Conservation (phyloP, 1,284 basidiomycete species). For the Sparassis latifolia region DNA sequence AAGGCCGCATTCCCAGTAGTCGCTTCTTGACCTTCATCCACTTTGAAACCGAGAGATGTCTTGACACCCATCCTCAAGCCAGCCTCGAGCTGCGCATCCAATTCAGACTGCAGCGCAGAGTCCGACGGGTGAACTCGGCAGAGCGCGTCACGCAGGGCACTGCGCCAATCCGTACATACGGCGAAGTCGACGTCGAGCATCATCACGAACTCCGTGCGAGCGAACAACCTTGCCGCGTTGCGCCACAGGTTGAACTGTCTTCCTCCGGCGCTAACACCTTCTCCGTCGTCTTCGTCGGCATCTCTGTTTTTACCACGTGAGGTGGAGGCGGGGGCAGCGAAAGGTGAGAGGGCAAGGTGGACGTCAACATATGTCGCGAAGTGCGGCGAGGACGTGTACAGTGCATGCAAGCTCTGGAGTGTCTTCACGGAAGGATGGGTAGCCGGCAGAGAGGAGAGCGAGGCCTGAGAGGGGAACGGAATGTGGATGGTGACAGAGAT, state of each 20-base stretch:
- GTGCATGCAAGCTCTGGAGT: slow-evolving; percentile 52
- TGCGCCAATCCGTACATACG: slow-evolving; percentile 72
- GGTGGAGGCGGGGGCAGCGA: slow-evolving; percentile 26
- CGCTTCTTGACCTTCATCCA: background rate
- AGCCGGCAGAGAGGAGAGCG: slow-evolving; percentile 19
- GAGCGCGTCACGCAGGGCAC: slow-evolving; percentile 35
- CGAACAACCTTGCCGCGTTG: slow-evolving; percentile 75
- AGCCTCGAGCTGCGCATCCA: background rate
- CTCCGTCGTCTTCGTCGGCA: background rate
- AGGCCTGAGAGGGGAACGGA: slow-evolving; percentile 23
- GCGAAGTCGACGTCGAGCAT: slow-evolving; percentile 87
- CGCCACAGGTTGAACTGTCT: slow-evolving; percentile 85
- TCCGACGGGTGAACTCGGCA: slow-evolving; percentile 4
- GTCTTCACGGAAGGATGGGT: slow-evolving; percentile 28
- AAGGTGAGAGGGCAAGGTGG: slow-evolving; percentile 80
- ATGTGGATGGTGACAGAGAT: slow-evolving; percentile 80
- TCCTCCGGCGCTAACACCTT: slow-evolving; percentile 33
- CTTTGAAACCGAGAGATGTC: too few species aligned
- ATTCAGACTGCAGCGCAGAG: background rate
- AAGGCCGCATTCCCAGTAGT: slow-evolving; percentile 1
- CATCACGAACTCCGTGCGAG: slow-evolving; percentile 77
- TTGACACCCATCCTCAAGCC: background rate
- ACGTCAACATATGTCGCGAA: slow-evolving; percentile 75
- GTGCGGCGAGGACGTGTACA: slow-evolving; percentile 57
- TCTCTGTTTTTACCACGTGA: background rate